Percentiles rank a stretch among this genome's conserved stretches.
Evolutionary conservation across 768 basidiomycete species (phyloP).

Genomic region (Boletellus ananiceps): DNA sequence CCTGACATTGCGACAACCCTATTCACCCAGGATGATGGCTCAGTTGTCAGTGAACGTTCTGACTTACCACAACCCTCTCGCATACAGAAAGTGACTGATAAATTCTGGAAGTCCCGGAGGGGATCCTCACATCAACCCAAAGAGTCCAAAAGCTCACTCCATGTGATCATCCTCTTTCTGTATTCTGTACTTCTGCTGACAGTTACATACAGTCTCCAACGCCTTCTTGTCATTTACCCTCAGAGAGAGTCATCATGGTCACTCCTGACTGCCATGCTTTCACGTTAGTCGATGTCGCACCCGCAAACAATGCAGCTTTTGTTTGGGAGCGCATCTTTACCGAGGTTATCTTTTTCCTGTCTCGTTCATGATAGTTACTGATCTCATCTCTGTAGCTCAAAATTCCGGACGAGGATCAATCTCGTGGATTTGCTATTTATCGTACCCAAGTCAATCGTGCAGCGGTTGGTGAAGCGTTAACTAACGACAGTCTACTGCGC

Average conservation of each 20-base stretch:
- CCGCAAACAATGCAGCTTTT: conserved; percentile 57
- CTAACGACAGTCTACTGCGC: conserved; percentile 64
- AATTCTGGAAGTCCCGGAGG: conserved; percentile 24
- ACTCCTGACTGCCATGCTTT: conserved; percentile 76
- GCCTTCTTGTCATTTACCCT: conserved; percentile 25
- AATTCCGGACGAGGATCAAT: conserved; percentile 80
- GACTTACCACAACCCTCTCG: conserved; percentile 29
- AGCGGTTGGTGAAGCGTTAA: conserved; percentile 68
- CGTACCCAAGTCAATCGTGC: conserved; percentile 82
- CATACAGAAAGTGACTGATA: conserved; percentile 32
- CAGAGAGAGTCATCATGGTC: conserved; percentile 50
- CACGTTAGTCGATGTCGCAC: conserved; percentile 65
- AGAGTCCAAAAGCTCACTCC: conserved; percentile 26
- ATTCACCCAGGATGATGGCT: conserved; percentile 37
- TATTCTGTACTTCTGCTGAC: conserved; percentile 11
- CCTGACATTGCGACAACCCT: conserved; percentile 37
- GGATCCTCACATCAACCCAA: conserved; percentile 28
- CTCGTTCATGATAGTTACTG: conserved; percentile 4
- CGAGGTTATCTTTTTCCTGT: conserved; percentile 47
- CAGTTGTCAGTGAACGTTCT: conserved; percentile 25
- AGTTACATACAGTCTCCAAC: conserved; percentile 26
- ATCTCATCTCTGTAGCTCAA: conserved; percentile 47
- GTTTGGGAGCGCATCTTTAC: conserved; percentile 79
- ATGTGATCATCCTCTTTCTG: conserved; percentile 8
- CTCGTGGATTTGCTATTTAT: conserved; percentile 67